Evolutionary conservation across 768 basidiomycete species (phyloP), one percentile per base, ranked within the genome.

Genomic region (Auricularia sp.): DNA sequence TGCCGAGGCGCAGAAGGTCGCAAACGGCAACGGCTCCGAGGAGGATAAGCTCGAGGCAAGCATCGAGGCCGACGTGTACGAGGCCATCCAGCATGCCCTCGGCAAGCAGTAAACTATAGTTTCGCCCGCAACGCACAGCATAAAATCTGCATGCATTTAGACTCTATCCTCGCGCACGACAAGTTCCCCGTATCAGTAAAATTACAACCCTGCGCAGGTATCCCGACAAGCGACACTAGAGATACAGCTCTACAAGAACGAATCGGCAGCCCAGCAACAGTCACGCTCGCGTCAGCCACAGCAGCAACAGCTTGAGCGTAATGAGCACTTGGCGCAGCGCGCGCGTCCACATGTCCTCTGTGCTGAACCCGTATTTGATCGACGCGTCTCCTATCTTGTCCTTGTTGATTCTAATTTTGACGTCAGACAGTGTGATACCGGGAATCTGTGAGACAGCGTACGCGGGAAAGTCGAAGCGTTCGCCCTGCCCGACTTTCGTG

Each of bases 321-420:
- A 94, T 81, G 64, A 97, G 79, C 65, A 98, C 91, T 70, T 97
- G 94, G 36, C 93, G 83, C 70, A 98, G 77, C 3, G 94, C 92
- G 65, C 92, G 85, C 29, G 96, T 98, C 96, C 96, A 99, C 0
- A 86, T 81, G 71, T 99, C 96, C 72, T 99, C 96, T 70, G 93
- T 91, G 68, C 89, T 90, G 74, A 97, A 96, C 71, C 95, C 93
- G 3, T 95, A 78, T 75, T 95, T 94, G 67, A 98, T 90, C 1
- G 92, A 94, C 18, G 91, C 89, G 63, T 96, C 94, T 6, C 94
- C 95, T 64, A 99, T 99, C 77, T 88, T 92, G 75, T 99, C 97
- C 75, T 92, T 98, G 51, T 81, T 78, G 63, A 98, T 86, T 71
- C 96, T 97, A 70, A 59, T 12, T 54, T 34, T 47, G 18, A 61